A percentile compares a stretch with the other conserved stretches of the same genome.
These are phyloP conservation scores for Emericellopsis cladophorae DNA, from an alignment of 2,329 filamentous ascomycete species.

Conservation along the genomic window DNA sequence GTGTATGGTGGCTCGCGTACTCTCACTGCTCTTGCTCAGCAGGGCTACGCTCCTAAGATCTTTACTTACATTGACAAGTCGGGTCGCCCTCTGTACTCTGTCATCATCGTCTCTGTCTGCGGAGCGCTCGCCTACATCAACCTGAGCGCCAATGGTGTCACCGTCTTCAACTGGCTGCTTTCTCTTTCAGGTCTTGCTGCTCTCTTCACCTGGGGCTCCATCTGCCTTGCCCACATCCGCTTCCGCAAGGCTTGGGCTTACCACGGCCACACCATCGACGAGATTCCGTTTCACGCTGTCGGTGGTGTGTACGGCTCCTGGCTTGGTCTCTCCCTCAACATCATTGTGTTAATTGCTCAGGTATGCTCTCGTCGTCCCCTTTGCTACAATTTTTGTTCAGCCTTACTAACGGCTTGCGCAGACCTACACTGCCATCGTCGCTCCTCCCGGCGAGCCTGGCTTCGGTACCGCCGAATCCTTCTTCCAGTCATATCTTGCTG, in stretches of 20 bases:
- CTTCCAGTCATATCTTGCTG: slow-evolving; percentile 41
- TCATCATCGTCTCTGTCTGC: slow-evolving; percentile 25
- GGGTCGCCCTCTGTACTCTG: slow-evolving; percentile 32
- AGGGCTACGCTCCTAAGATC: slow-evolving; percentile 35
- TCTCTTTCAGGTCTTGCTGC: slow-evolving; percentile 47
- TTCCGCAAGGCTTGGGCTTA: slow-evolving; percentile 46
- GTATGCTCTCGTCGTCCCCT: slow-evolving; percentile 18
- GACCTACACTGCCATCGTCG: slow-evolving; percentile 37
- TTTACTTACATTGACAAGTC: slow-evolving; percentile 37
- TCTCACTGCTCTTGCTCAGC: slow-evolving; percentile 35
- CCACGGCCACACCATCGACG: slow-evolving; percentile 48
- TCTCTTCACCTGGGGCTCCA: slow-evolving; percentile 52
- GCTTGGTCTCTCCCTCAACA: slow-evolving; percentile 44
- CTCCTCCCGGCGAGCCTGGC: slow-evolving; percentile 16
- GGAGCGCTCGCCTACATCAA: slow-evolving; percentile 32
- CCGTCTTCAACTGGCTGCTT: slow-evolving; percentile 49
- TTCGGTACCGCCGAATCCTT: slow-evolving; percentile 32
- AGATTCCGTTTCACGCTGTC: slow-evolving; percentile 52
- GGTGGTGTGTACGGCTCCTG: slow-evolving; percentile 52
- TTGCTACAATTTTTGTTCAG: slow-evolving; percentile 4
- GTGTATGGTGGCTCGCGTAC: slow-evolving; percentile 40
- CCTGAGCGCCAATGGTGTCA: slow-evolving; percentile 25
- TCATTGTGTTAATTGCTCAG: slow-evolving; percentile 41
- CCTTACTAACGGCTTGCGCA: slow-evolving; percentile 7
- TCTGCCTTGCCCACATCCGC: slow-evolving; percentile 51